phyloP scores from a whole-genome alignment of 345 rosid species.

The Acer yangbiense region DNA sequence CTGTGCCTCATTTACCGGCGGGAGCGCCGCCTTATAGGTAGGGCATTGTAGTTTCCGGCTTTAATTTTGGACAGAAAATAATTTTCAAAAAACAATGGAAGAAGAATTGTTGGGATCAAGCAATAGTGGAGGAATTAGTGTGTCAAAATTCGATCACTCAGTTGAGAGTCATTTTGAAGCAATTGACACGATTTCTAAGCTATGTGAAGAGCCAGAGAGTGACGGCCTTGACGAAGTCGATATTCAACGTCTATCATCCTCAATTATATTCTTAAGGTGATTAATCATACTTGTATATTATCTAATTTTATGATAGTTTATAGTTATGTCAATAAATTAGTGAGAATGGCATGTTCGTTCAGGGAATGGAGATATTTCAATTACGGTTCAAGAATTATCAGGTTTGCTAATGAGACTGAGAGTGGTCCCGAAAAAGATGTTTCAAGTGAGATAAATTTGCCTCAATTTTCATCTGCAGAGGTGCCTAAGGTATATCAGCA shows the following conservation, averaged over 20 bases:
- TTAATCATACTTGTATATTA: slow-evolving; percentile 2
- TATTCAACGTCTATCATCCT: slow-evolving; percentile 51
- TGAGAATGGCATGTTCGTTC: neutral
- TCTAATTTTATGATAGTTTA: neutral
- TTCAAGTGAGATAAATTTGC: slow-evolving; percentile 42
- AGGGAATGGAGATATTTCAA: slow-evolving; percentile 72
- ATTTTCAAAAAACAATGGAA: slow-evolving; percentile 17
- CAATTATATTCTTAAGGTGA: slow-evolving; percentile 70
- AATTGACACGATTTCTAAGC: slow-evolving; percentile 48
- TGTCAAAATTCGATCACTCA: slow-evolving; percentile 65
- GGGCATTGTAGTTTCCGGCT: neutral
- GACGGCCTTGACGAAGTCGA: slow-evolving; percentile 38
- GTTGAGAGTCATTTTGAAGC: slow-evolving; percentile 65
- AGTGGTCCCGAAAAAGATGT: slow-evolving; percentile 19
- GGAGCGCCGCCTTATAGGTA: neutral
- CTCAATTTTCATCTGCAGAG: slow-evolving; percentile 83
- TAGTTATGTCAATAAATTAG: neutral
- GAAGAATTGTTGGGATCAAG: slow-evolving; percentile 8
- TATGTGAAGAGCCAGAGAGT: slow-evolving; percentile 53
- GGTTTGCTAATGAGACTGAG: slow-evolving; percentile 48
- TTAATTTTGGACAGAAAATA: neutral
- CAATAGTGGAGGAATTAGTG: slow-evolving; percentile 30
- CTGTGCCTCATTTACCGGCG: neutral
- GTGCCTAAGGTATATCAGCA: slow-evolving; percentile 58
- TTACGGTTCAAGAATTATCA: slow-evolving; percentile 49